Percentiles rank a stretch among this genome's conserved stretches.
phyloP scores from a whole-genome alignment of 108 stramenopile species.

The Skeletonema costatum region DNA sequence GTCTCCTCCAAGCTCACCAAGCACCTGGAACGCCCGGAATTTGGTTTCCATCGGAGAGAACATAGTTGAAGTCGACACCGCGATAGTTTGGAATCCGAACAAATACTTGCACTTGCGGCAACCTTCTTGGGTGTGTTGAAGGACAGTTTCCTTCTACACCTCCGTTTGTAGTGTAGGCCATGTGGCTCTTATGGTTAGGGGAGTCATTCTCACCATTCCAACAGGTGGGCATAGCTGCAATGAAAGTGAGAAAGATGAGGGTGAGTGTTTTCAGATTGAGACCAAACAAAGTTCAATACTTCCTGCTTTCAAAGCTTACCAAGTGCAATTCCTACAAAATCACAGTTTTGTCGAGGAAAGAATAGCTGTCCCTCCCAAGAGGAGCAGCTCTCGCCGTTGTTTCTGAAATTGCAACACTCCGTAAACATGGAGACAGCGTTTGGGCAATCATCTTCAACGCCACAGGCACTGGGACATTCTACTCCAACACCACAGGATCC shows the following conservation, averaged over 20 bases:
- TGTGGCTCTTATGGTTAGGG: slow-evolving; percentile 17
- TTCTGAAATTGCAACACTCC: slow-evolving; percentile 25
- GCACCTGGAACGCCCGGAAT: neutral
- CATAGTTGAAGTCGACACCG: slow-evolving; percentile 4
- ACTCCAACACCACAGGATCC: neutral
- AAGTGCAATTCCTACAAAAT: slow-evolving; percentile 1
- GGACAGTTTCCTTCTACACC: slow-evolving; percentile 33
- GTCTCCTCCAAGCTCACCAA: neutral
- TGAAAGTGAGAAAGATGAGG: too few species aligned
- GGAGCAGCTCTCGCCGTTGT: slow-evolving; percentile 8
- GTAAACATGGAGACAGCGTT: slow-evolving; percentile 15
- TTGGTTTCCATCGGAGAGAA: slow-evolving; percentile 11
- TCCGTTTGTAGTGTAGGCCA: slow-evolving; percentile 38
- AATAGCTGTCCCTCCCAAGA: slow-evolving; percentile 13
- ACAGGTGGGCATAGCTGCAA: slow-evolving; percentile 34
- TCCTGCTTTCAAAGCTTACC: too few species aligned
- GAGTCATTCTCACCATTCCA: slow-evolving; percentile 17
- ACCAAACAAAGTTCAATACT: too few species aligned
- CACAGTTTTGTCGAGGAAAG: slow-evolving; percentile 4
- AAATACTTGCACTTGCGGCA: slow-evolving; percentile 44
- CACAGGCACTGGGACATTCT: slow-evolving; percentile 2
- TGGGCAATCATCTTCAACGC: too few species aligned
- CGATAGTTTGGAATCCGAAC: slow-evolving; percentile 28
- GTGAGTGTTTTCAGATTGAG: too few species aligned
- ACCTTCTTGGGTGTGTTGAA: slow-evolving; percentile 4